phyloP scores from a whole-genome alignment of 2,329 filamentous ascomycete genomes.

The Zelopaecilomyces penicillatus region DNA sequence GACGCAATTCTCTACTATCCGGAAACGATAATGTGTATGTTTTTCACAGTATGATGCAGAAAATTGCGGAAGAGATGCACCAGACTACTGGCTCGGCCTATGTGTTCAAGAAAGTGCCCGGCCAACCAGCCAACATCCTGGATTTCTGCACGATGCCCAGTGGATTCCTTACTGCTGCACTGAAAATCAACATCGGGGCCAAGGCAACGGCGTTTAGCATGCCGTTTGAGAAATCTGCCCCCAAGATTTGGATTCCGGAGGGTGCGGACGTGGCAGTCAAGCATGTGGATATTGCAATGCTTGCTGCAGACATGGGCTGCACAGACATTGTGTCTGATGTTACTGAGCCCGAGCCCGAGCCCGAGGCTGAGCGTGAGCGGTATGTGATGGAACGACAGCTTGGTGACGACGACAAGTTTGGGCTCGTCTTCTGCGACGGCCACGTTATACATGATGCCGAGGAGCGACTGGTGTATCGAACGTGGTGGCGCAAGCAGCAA shows the following conservation, averaged over 20 bases:
- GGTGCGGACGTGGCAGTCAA: conserved; percentile 11
- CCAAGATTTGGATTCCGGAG: conserved; percentile 23
- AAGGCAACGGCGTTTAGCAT: conserved; percentile 31
- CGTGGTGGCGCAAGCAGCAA: conserved; percentile 22
- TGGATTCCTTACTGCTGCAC: conserved; percentile 34
- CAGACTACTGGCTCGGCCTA: conserved; percentile 17
- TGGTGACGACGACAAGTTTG: conserved; percentile 21
- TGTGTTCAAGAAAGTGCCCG: conserved; percentile 7
- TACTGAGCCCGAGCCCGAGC: conserved; percentile 8
- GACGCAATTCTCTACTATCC: too few relatives aligned
- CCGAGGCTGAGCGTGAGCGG: conserved; percentile 7
- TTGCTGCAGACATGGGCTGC: conserved; percentile 36
- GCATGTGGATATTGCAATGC: conserved; percentile 42
- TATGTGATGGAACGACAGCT: conserved; percentile 23
- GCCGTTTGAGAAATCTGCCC: conserved; percentile 30
- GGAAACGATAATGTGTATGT: too few relatives aligned
- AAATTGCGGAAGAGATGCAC: not conserved
- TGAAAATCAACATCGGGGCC: conserved; percentile 27
- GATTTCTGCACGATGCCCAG: conserved; percentile 51
- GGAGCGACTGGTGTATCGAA: conserved; percentile 20
- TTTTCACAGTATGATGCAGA: not conserved
- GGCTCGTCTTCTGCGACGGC: conserved; percentile 40
- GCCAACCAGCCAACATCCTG: conserved; percentile 27
- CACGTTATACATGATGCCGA: conserved; percentile 26
- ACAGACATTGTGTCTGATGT: conserved; percentile 23